Evolutionary conservation across 2,329 filamentous ascomycete genomes (phyloP).

Genomic region (Diaporthe sp.): DNA sequence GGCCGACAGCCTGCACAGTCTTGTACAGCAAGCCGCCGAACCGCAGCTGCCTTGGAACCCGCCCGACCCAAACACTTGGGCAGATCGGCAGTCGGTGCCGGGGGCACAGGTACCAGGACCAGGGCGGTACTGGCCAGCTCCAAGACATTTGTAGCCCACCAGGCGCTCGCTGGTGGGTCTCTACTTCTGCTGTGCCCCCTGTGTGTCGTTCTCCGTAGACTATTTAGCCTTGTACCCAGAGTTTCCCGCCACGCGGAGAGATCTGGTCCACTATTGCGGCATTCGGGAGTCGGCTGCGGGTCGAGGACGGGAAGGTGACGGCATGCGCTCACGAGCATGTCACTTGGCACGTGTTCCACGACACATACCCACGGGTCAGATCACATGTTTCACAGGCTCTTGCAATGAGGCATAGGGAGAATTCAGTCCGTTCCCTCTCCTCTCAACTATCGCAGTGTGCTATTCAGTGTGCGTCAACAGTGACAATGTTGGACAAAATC

Average conservation of each 20-base stretch:
- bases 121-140: not conserved
- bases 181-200: not conserved
- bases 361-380: not conserved
- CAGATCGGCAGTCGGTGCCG: slow-evolving; percentile 12
- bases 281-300: slow-evolving; percentile 22
- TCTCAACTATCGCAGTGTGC: not conserved
- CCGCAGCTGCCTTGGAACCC: not conserved
- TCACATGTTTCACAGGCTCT: not conserved
- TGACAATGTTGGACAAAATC: not conserved
- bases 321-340: not conserved
- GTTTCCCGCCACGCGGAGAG: not conserved
- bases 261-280: slow-evolving; percentile 4
- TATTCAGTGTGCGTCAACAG: not conserved
- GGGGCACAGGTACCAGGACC: not conserved
- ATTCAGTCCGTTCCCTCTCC: not conserved
- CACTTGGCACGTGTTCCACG: not conserved
- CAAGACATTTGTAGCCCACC: not conserved
- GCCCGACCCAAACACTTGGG: not conserved
- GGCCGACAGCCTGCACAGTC: not conserved
- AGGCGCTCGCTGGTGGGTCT: not conserved
- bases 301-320: not conserved
- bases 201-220: not conserved
- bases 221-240: not conserved
- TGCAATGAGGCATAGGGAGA: not conserved
- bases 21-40: slow-evolving; percentile 1